Base-by-base conservation (phyloP, 2,329 filamentous ascomycete species). In the Botryotinia convoluta region DNA sequence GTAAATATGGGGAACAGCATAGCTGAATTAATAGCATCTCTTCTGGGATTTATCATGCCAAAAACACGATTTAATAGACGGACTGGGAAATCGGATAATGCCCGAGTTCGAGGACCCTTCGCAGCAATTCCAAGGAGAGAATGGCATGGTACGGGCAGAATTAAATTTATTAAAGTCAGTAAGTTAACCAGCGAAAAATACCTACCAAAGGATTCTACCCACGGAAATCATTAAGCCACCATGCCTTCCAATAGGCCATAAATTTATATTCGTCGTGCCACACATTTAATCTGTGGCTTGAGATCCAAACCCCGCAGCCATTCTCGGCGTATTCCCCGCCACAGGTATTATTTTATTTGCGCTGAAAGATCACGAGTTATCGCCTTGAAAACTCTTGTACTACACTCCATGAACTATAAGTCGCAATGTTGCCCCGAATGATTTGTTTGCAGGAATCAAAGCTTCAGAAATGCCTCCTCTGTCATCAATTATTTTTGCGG, bases 401-500 rank as follows among this genome's bases (percentile, higher is more conserved):
- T 29, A 29, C 18, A 32, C 26, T 39, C 3, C 20, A 62, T 20
- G 37, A 26, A 10, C n/a, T 32, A 3, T 67, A 60, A 69, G 9
- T 42, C 39, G 20, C 29, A 57, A 8, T 26, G 2, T 54, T n/a
- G 18, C 7, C 26, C 26, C 32, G 8, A 54, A 39, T 9, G 18
- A n/a, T 37, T 35, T 4, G 9, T 32, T 57, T 18, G 10, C 10
- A 44, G 12, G 18, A 16, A 45, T 8, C 37, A 42, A 70, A 48
- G 4, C 1, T 45, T 29, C 1, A 18, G 6, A 72, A 48, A 71
- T 65, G 61, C 48, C 45, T 54, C 29, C 39, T 35, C 16, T 65
- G 12, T 72, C 70, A 37, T 72, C 70, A 26, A 59, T 57, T 1
- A 8, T 72, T 12, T 22, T 72, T 51, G 59, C n/a, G 14, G 18